These are phyloP conservation scores for Pleochaeta shiraiana DNA, from an alignment of 2,329 filamentous ascomycete species.

Conservation along the genomic window DNA sequence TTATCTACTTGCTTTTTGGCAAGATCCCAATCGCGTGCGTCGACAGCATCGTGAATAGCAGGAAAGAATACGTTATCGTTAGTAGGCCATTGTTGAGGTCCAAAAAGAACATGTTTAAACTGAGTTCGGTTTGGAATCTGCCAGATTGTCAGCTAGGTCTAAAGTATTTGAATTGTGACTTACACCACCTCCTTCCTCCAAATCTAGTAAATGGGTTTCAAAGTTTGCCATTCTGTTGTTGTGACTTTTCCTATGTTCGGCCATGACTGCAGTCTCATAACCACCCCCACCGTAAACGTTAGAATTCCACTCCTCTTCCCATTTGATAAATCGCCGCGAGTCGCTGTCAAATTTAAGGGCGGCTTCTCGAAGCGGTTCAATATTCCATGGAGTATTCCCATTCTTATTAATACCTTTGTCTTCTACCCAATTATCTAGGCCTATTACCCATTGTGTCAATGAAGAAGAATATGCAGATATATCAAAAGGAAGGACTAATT, in stretches of 20 bases:
- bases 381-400: slow-evolving; percentile 19
- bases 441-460: slow-evolving; percentile 40
- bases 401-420: slow-evolving; percentile 31
- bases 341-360: slow-evolving; percentile 35
- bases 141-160: slow-evolving; percentile 7
- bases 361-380: slow-evolving; percentile 37
- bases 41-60: slow-evolving; percentile 62
- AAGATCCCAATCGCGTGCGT: slow-evolving; percentile 44
- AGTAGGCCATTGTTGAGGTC: slow-evolving; percentile 55
- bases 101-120: slow-evolving; percentile 85
- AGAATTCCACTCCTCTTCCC: slow-evolving; percentile 58
- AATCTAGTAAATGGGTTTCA: slow-evolving; percentile 63
- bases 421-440: slow-evolving; percentile 43
- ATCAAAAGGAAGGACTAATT: slow-evolving; percentile 64
- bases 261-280: slow-evolving; percentile 50
- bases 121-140: slow-evolving; percentile 71
- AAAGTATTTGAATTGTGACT: slow-evolving; percentile 18
- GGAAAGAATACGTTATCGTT: slow-evolving; percentile 53
- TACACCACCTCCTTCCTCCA: slow-evolving; percentile 50
- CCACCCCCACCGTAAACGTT: slow-evolving; percentile 48
- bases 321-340: slow-evolving; percentile 45
- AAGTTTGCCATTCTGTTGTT: slow-evolving; percentile 64
- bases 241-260: slow-evolving; percentile 45
- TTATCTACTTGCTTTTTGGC: slow-evolving; percentile 49
- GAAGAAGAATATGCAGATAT: slow-evolving; percentile 47